A percentile compares a stretch with the other conserved stretches of the same genome.
Conservation (phyloP, 805 yeast genomes). For the Metschnikowia matae region DNA sequence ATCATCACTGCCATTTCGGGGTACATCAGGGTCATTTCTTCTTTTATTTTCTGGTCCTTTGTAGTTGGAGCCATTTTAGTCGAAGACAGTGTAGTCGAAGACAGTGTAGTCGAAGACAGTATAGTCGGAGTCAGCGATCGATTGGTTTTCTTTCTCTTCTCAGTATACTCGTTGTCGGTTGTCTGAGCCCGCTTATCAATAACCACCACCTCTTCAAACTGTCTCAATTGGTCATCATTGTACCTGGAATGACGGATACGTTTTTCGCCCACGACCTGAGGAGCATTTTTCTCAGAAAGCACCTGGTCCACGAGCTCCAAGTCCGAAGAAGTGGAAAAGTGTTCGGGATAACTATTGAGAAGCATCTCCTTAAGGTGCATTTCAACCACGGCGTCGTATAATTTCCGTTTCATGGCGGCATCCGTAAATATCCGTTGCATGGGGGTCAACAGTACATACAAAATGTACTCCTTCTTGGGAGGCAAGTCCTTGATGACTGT, state of each 20-base stretch:
- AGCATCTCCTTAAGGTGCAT: conserved; percentile 51
- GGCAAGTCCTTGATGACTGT: conserved; percentile 69
- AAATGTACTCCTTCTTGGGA: conserved; percentile 82
- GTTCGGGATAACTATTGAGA: conserved; percentile 30
- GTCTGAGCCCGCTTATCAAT: not conserved
- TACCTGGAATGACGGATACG: not conserved
- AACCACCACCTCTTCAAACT: not conserved
- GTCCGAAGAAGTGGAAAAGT: conserved; percentile 19
- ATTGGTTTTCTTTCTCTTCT: not conserved
- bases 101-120: too few relatives aligned
- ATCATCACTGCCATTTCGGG: too few relatives aligned
- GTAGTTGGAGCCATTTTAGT: too few relatives aligned
- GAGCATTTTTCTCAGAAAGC: conserved; percentile 32
- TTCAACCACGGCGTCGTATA: conserved; percentile 44
- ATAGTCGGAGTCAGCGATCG: not conserved
- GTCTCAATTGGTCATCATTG: conserved; percentile 1
- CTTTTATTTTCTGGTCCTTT: too few relatives aligned
- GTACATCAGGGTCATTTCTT: too few relatives aligned
- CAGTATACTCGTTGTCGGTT: not conserved
- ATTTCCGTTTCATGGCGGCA: conserved; percentile 42
- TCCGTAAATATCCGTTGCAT: conserved; percentile 63
- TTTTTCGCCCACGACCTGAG: not conserved
- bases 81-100: too few relatives aligned
- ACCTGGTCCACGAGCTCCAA: conserved; percentile 35
- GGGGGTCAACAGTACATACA: conserved; percentile 64